A percentile compares a stretch with the other conserved stretches of the same genome.
phyloP scores from a whole-genome alignment of 129 eudicot species.

The Rutidosis leptorrhynchoides region DNA sequence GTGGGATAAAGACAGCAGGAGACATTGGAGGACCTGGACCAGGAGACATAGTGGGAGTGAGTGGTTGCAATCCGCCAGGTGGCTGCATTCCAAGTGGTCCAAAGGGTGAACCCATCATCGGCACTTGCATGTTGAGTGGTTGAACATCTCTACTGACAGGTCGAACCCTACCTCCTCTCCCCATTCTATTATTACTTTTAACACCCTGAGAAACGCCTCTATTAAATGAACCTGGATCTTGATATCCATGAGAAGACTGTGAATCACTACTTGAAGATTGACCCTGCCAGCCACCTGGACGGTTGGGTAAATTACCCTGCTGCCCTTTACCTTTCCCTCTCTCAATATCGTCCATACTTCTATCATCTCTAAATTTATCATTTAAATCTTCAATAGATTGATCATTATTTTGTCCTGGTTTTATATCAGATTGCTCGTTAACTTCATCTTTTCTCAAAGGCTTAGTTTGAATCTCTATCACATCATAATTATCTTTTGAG shows the following conservation, averaged over 20 bases:
- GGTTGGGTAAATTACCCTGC: conserved; percentile 41
- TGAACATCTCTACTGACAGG: conserved; percentile 74
- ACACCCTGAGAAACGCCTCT: conserved; percentile 48
- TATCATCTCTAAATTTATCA: conserved; percentile 49
- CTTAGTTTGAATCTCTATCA: conserved; percentile 86
- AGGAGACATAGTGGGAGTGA: conserved; percentile 82
- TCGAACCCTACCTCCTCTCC: conserved; percentile 73
- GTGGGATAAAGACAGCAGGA: conserved; percentile 88
- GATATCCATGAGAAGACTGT: conserved; percentile 55
- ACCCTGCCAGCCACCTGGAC: conserved; percentile 58
- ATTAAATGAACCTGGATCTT: conserved; percentile 45
- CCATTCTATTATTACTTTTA: conserved; percentile 65
- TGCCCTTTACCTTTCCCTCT: conserved; percentile 56
- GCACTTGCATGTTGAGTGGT: conserved; percentile 58
- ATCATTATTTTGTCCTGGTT: conserved; percentile 39
- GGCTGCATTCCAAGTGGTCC: conserved; percentile 93
- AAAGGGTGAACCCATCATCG: conserved; percentile 78
- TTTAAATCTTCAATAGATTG: conserved; percentile 53
- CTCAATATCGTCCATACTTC: conserved; percentile 51
- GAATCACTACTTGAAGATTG: conserved; percentile 67
- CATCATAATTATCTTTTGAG: conserved; percentile 84
- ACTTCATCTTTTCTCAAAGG: conserved; percentile 64
- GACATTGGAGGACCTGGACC: conserved; percentile 88
- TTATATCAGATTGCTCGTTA: conserved; percentile 48
- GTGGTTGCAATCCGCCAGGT: conserved; percentile 74